phyloP scores from a whole-genome alignment of 75 land plant species.

The Picea sitchensis region DNA sequence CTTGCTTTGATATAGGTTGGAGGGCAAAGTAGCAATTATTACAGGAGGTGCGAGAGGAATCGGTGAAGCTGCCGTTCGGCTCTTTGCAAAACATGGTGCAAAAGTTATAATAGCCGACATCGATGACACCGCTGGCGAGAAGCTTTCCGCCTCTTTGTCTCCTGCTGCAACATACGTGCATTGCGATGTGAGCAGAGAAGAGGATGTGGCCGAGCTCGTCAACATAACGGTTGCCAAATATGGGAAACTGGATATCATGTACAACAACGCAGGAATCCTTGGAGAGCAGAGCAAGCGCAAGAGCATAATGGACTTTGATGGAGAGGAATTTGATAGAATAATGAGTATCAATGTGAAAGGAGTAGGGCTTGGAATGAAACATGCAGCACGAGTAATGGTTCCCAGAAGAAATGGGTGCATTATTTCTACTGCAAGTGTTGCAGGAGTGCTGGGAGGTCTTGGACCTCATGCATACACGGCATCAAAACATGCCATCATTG shows the following conservation, averaged over 20 bases:
- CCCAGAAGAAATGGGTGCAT: constrained; percentile 48
- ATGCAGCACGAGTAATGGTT: constrained; percentile 74
- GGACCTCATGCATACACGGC: constrained; percentile 66
- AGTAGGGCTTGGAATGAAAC: constrained; percentile 72
- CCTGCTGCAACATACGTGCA: constrained; percentile 41
- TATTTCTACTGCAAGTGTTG: constrained; percentile 62
- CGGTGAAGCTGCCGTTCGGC: constrained; percentile 65
- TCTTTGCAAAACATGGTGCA: constrained; percentile 73
- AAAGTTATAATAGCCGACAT: constrained; percentile 76
- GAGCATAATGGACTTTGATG: constrained; percentile 56
- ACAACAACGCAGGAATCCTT: too few species aligned
- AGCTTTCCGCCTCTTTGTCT: constrained; percentile 22
- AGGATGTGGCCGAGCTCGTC: constrained; percentile 42
- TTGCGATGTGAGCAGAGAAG: constrained; percentile 67
- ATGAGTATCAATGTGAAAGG: constrained; percentile 70
- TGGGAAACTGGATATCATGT: constrained; percentile 44
- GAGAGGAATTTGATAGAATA: constrained; percentile 51
- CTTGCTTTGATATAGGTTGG: constrained; percentile 33
- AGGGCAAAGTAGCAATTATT: constrained; percentile 80
- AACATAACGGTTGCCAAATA: constrained; percentile 29
- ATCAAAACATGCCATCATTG: constrained; percentile 63
- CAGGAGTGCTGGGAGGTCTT: constrained; percentile 45
- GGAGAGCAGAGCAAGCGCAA: constrained; percentile 33
- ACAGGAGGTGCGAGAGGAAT: constrained; percentile 88
- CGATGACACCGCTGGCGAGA: constrained; percentile 33